These are phyloP conservation scores for Cinnamomum micranthum DNA, from an alignment of 164 flowering plant species.

Conservation along the genomic window DNA sequence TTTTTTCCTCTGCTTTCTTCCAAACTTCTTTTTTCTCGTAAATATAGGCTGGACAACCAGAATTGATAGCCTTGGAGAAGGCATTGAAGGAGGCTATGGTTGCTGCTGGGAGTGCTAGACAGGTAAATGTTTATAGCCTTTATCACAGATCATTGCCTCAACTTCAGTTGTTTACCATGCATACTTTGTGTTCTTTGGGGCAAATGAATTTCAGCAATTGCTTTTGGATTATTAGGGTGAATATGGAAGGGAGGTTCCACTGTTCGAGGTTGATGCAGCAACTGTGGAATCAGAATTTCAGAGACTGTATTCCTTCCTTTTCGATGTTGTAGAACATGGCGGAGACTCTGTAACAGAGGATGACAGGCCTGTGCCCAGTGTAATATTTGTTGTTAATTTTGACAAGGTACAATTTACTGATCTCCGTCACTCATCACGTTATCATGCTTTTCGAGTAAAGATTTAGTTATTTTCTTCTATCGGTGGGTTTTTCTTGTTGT, in stretches of 20 bases:
- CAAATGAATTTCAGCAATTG: conserved; percentile 8
- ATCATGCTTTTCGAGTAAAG: neutral
- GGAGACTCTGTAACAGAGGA: conserved; percentile 37
- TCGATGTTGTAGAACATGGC: conserved; percentile 49
- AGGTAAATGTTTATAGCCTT: conserved; percentile 37
- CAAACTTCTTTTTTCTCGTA: neutral
- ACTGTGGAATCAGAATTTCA: conserved; percentile 78
- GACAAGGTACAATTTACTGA: conserved; percentile 62
- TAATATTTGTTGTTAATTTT: conserved; percentile 85
- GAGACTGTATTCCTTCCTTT: conserved; percentile 69
- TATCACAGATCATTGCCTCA: neutral
- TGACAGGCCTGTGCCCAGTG: conserved; percentile 74
- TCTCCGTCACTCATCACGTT: neutral
- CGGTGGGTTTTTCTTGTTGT: neutral
- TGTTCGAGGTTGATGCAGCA: conserved; percentile 86
- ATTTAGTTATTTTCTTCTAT: neutral
- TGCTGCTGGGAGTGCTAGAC: conserved; percentile 85
- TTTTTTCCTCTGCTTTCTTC: neutral
- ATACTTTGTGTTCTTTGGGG: neutral
- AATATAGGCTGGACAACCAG: conserved; percentile 78
- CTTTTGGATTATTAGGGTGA: conserved; percentile 45
- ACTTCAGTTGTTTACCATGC: neutral
- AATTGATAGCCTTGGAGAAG: conserved; percentile 82
- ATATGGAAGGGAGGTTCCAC: conserved; percentile 85
- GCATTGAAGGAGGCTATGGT: conserved; percentile 80